Percentiles rank a stretch among this genome's conserved stretches.
phyloP scores from a whole-genome alignment of 371 early-diverging fungal species.

The Parasitella parasitica region DNA sequence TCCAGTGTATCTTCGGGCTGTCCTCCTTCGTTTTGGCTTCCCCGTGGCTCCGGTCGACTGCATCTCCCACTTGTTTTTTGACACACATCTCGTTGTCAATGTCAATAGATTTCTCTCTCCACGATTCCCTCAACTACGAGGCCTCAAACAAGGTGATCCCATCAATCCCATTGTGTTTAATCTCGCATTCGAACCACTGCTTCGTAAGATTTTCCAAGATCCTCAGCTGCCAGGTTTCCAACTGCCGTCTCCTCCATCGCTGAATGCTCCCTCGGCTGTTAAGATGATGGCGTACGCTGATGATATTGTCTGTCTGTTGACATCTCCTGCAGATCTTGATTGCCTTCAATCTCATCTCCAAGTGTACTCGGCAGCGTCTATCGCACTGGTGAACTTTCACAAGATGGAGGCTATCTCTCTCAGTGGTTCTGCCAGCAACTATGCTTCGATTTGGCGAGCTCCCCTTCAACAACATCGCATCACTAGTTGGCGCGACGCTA shows the following conservation, averaged over 20 bases:
- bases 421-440: background rate
- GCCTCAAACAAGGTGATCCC: conserved; percentile 22
- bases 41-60: background rate
- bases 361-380: conserved; percentile 1
- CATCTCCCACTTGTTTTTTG: conserved; percentile 15
- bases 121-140: conserved; percentile 7
- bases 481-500: background rate
- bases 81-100: background rate
- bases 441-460: background rate
- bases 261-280: background rate
- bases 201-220: conserved; percentile 1
- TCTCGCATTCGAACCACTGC: conserved; percentile 17
- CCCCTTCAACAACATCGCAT: background rate
- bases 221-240: background rate
- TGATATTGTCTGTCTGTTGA: conserved; percentile 17
- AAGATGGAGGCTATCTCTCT: conserved; percentile 13
- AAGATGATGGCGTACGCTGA: conserved; percentile 22
- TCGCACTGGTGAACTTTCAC: conserved; percentile 2
- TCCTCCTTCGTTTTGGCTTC: conserved; percentile 1
- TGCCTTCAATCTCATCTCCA: background rate
- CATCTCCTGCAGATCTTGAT: background rate
- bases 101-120: conserved; percentile 15
- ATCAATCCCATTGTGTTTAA: conserved; percentile 18
- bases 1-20: conserved; percentile 7
- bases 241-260: background rate